phyloP scores from a whole-genome alignment of 306 rosid genomes.

The Comarum palustre region DNA sequence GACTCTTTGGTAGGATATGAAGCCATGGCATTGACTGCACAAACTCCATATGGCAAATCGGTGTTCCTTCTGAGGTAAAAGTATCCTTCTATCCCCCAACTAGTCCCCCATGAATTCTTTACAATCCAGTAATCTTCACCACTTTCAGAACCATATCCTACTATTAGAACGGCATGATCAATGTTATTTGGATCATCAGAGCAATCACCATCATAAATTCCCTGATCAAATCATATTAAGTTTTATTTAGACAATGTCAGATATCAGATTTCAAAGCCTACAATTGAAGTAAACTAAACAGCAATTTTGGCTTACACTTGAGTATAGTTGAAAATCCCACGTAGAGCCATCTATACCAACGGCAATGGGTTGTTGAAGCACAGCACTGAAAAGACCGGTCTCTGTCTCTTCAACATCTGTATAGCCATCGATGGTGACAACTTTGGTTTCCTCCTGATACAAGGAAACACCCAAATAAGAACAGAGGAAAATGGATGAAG shows the following conservation, averaged over 20 bases:
- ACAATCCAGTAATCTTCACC: conserved; percentile 77
- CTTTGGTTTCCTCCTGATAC: conserved; percentile 57
- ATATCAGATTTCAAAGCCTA: conserved; percentile 1
- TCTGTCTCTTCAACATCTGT: conserved; percentile 58
- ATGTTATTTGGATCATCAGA: conserved; percentile 61
- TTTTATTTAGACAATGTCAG: neutral
- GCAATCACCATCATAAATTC: conserved; percentile 76
- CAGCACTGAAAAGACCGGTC: conserved; percentile 49
- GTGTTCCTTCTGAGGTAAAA: conserved; percentile 60
- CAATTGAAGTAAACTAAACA: neutral
- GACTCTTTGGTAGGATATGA: conserved; percentile 73
- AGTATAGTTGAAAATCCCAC: conserved; percentile 63
- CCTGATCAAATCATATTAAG: conserved; percentile 37
- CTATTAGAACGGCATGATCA: conserved; percentile 68
- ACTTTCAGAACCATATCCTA: conserved; percentile 70
- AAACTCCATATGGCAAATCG: conserved; percentile 50
- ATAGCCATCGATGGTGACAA: conserved; percentile 57
- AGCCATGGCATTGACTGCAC: conserved; percentile 70
- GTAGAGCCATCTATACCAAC: conserved; percentile 66
- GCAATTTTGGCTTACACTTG: conserved; percentile 48
- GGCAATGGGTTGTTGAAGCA: conserved; percentile 64
- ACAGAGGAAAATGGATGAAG: neutral
- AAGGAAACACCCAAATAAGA: conserved; percentile 8
- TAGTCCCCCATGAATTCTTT: conserved; percentile 83
- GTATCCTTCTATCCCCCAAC: conserved; percentile 71